These are phyloP conservation scores for Pseudozyma pruni DNA, from an alignment of 1,284 basidiomycete genomes.

Conservation along the genomic window DNA sequence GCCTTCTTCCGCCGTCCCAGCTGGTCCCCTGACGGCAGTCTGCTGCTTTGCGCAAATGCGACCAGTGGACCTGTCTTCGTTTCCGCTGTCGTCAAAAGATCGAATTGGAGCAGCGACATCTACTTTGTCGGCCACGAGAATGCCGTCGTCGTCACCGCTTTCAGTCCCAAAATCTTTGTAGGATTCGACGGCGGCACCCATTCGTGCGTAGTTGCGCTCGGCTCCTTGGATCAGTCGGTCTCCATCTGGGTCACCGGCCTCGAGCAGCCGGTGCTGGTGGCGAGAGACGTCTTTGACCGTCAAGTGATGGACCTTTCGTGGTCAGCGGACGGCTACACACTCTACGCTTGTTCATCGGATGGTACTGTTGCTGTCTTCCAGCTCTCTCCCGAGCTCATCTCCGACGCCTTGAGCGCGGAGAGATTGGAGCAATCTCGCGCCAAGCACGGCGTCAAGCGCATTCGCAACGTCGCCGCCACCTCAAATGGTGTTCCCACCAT, in stretches of 20 bases:
- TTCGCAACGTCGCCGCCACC: slow-evolving; percentile 9
- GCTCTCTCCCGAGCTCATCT: slow-evolving; percentile 82
- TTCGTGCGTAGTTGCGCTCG: slow-evolving; percentile 58
- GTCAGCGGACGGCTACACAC: slow-evolving; percentile 85
- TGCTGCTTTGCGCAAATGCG: slow-evolving; percentile 95
- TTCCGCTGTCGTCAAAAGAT: slow-evolving; percentile 89
- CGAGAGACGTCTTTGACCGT: slow-evolving; percentile 91
- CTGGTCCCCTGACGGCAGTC: slow-evolving; percentile 98
- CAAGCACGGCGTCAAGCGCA: slow-evolving; percentile 48
- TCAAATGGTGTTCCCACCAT: slow-evolving; percentile 3
- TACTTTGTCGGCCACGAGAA: slow-evolving; percentile 97
- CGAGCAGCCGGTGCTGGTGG: slow-evolving; percentile 90
- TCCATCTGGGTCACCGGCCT: slow-evolving; percentile 70
- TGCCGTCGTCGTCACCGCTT: slow-evolving; percentile 82
- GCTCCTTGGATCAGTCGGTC: slow-evolving; percentile 49
- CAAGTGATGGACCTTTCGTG: slow-evolving; percentile 96
- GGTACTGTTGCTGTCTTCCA: slow-evolving; percentile 89
- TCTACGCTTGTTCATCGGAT: slow-evolving; percentile 95
- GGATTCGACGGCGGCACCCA: slow-evolving; percentile 44
- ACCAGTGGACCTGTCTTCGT: slow-evolving; percentile 98
- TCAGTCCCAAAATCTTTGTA: slow-evolving; percentile 61
- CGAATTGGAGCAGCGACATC: slow-evolving; percentile 70
- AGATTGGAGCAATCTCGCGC: slow-evolving; percentile 68
- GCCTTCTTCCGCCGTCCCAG: slow-evolving; percentile 94
- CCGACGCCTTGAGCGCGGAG: slow-evolving; percentile 80